Base-by-base conservation (phyloP, 805 yeast genomes). In the Saccharomycopsis amapae region DNA sequence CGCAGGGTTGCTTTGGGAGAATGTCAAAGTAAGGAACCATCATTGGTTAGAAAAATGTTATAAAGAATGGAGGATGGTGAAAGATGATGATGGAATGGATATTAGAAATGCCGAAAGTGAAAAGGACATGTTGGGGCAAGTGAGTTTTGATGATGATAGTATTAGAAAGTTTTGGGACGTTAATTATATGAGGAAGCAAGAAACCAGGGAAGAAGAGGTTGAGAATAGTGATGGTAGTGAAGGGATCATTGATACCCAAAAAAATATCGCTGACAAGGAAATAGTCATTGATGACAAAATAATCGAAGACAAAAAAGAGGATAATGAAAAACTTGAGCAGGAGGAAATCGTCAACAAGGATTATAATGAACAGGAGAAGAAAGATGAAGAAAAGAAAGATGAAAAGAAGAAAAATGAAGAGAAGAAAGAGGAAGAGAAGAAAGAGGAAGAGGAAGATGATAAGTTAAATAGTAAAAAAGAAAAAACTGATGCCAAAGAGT, bases 1-100 rank as follows among this genome's bases (percentile, higher is more conserved):
- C 9, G 86, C 88, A 15, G 94, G 93, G 0, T 58, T 67, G 30
- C 20, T 19, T 6, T 88, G 96, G 96, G 58, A 60, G 6, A 50
- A 44, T 3, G 64, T 85, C 19, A 69, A 71, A 25, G 67, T 82
- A 2, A 79, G 85, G 1, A 88, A 84, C 57, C 96, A 87, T 62
- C 58, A 80, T 12, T 90, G 98, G 98, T 62, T 90, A 12, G 97
- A 90, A 57, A 89, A 85, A 45, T 74, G 87, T 35, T 90, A 72
- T 51, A 66, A 73, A 0, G 62, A 70, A 38, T 84, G 93, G 89
- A 64, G 63, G 67, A 23, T 45, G 10, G 62, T 73, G 38, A 67
- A 71, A 12, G 66, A 70, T n/a, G 57, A 75, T 1, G 66, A 45
- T 46, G 38, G 24, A 17, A 72, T 78, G 2, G 63, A 67, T 20